Percentiles rank a stretch among this genome's conserved stretches.
phyloP scores from a whole-genome alignment of 257 asterid genomes.

The Marsdenia floribunda region DNA sequence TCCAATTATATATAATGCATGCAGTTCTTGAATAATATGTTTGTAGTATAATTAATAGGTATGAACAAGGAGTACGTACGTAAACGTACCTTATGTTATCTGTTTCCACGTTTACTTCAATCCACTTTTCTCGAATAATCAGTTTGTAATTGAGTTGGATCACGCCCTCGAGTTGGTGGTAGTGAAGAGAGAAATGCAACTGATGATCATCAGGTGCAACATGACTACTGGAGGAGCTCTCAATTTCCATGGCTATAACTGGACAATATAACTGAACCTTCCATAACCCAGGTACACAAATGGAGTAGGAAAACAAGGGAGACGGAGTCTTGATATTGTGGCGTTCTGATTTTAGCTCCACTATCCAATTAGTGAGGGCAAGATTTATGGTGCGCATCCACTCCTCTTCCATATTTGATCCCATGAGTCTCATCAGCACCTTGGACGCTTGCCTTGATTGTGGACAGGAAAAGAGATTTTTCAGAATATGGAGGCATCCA shows the following conservation, averaged over 20 bases:
- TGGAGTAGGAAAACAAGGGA: conserved; percentile 54
- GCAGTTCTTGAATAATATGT: background rate
- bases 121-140: conserved; percentile 46
- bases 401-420: conserved; percentile 60
- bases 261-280: conserved; percentile 84
- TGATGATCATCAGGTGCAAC: conserved; percentile 47
- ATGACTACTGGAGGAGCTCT: conserved; percentile 26
- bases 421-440: conserved; percentile 49
- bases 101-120: conserved; percentile 55
- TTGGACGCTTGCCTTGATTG: conserved; percentile 43
- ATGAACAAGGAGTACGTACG: background rate
- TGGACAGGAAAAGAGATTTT: conserved; percentile 43
- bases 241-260: conserved; percentile 60
- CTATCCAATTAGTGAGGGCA: conserved; percentile 70
- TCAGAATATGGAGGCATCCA: conserved; percentile 39
- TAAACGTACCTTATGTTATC: conserved; percentile 65
- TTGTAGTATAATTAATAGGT: background rate
- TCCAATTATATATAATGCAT: no score
- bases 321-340: conserved; percentile 37
- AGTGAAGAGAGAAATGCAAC: conserved; percentile 56
- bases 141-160: conserved; percentile 66
- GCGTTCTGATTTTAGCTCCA: conserved; percentile 30
- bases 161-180: conserved; percentile 78
- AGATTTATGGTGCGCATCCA: conserved; percentile 81
- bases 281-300: conserved; percentile 60